A percentile compares a stretch with the other conserved stretches of the same genome.
Evolutionary conservation across 2,329 filamentous ascomycete species (phyloP).

Genomic region (Ophiocordyceps camponoti-rufipedis): DNA sequence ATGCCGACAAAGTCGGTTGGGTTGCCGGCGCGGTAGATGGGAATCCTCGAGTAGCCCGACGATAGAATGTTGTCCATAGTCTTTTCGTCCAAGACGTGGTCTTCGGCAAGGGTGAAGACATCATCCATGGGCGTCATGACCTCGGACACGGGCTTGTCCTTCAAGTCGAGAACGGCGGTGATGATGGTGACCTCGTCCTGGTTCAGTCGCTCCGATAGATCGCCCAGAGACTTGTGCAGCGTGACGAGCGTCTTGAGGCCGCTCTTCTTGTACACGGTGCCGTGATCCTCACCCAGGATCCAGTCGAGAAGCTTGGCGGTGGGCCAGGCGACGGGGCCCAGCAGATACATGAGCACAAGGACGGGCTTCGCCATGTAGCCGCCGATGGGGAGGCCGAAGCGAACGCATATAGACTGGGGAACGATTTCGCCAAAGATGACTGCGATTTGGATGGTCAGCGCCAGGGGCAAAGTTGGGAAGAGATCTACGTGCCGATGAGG

Average conservation of each 20-base stretch:
- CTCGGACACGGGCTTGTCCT: slow-evolving; percentile 82
- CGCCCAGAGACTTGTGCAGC: slow-evolving; percentile 78
- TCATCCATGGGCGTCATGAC: slow-evolving; percentile 99
- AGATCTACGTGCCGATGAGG: slow-evolving; percentile 53
- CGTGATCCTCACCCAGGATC: slow-evolving; percentile 85
- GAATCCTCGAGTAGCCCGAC: slow-evolving; percentile 88
- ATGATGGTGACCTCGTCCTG: slow-evolving; percentile 98
- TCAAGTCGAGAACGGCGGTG: slow-evolving; percentile 85
- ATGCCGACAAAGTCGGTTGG: slow-evolving; percentile 85
- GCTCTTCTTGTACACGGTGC: slow-evolving; percentile 94
- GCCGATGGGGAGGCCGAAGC: slow-evolving; percentile 87
- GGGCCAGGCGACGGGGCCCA: slow-evolving; percentile 81
- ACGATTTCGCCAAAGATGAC: slow-evolving; percentile 97
- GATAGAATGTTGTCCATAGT: slow-evolving; percentile 91
- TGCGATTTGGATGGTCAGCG: slow-evolving; percentile 15
- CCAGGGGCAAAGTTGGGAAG: background rate
- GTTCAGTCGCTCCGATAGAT: slow-evolving; percentile 75
- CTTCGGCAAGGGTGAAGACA: slow-evolving; percentile 91
- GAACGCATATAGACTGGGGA: slow-evolving; percentile 89
- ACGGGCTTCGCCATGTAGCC: slow-evolving; percentile 86
- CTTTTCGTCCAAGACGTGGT: slow-evolving; percentile 77
- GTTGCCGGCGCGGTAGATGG: slow-evolving; percentile 77
- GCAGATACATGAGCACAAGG: slow-evolving; percentile 75
- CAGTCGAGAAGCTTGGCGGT: slow-evolving; percentile 90
- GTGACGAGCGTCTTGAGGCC: slow-evolving; percentile 93